These are phyloP conservation scores for Sporothrix brunneoviolacea DNA, from an alignment of 2,329 filamentous ascomycete genomes.

Conservation along the genomic window DNA sequence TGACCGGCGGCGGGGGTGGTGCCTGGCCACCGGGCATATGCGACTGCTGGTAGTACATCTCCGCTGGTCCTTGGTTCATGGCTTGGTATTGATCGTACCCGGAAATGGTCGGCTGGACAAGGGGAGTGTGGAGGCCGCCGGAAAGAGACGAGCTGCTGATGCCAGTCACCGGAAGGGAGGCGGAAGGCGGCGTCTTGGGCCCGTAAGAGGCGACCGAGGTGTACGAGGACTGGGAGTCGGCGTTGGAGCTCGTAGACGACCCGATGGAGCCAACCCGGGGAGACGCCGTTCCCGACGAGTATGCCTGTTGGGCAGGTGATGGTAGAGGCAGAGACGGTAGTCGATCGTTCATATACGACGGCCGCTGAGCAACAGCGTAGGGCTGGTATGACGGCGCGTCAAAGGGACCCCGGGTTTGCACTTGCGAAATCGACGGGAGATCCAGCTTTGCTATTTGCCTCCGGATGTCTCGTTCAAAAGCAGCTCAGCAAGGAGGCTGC, in stretches of 20 bases:
- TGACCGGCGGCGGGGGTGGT: slow-evolving; percentile 66
- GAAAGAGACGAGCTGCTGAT: not conserved
- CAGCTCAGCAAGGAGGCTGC: not conserved
- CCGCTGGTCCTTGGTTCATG: slow-evolving; percentile 78
- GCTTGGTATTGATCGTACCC: slow-evolving; percentile 39
- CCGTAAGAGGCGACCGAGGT: slow-evolving; percentile 52
- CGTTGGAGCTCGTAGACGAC: slow-evolving; percentile 45
- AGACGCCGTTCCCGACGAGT: slow-evolving; percentile 65
- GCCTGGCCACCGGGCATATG: slow-evolving; percentile 74
- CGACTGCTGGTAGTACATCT: slow-evolving; percentile 75
- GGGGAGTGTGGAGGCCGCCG: slow-evolving; percentile 34
- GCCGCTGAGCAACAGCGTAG: slow-evolving; percentile 53
- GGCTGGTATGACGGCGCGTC: slow-evolving; percentile 65
- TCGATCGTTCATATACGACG: slow-evolving; percentile 66
- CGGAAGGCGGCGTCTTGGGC: slow-evolving; percentile 68
- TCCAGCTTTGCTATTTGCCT: slow-evolving; percentile 75
- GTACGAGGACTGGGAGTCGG: slow-evolving; percentile 48
- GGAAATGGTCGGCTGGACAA: slow-evolving; percentile 29
- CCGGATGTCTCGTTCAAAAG: not conserved
- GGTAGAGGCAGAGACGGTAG: slow-evolving; percentile 65
- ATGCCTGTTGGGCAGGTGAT: slow-evolving; percentile 57
- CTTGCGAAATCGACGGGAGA: slow-evolving; percentile 79
- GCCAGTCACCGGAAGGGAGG: no score
- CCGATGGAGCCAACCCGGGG: slow-evolving; percentile 72
- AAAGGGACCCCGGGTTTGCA: slow-evolving; percentile 70